phyloP scores from a whole-genome alignment of 2,329 filamentous ascomycete species.

The Fusarium camptoceras region DNA sequence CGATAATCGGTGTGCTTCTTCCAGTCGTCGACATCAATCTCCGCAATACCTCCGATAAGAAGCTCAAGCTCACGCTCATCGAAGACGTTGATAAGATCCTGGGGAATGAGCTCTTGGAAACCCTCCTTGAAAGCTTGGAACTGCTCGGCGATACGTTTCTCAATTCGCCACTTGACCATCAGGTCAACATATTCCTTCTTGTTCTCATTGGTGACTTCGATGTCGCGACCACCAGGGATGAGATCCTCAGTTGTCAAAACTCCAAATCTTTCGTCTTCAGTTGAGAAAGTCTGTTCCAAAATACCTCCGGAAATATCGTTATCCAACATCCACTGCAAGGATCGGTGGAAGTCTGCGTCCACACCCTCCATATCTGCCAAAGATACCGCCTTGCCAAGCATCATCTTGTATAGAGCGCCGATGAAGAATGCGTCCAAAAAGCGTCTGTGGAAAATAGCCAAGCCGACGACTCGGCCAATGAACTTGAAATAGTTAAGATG shows the following conservation, averaged over 20 bases:
- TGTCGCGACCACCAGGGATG: constrained; percentile 88
- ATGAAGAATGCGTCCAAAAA: constrained; percentile 99
- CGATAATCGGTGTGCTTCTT: constrained; percentile 99
- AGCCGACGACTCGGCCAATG: constrained; percentile 94
- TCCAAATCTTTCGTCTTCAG: constrained; percentile 96
- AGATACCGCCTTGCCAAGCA: constrained; percentile 90
- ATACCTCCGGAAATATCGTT: constrained; percentile 95
- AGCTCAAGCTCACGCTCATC: constrained; percentile 97
- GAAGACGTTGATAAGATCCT: constrained; percentile 97
- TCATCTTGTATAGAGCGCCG: constrained; percentile 99
- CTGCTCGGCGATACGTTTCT: constrained; percentile 97
- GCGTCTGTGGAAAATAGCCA: constrained; percentile 97
- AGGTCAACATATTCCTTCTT: constrained; percentile 99
- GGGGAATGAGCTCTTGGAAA: constrained; percentile 96
- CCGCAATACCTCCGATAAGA: constrained; percentile 98
- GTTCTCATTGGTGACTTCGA: constrained; percentile 98
- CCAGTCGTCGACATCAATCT: constrained; percentile 99
- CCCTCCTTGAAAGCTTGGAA: constrained; percentile 98
- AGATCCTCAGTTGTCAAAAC: constrained; percentile 94
- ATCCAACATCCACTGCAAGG: constrained; percentile 96
- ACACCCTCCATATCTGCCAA: constrained; percentile 99
- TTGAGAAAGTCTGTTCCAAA: constrained; percentile 94
- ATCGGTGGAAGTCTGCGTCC: constrained; percentile 96
- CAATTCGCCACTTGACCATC: constrained; percentile 99
- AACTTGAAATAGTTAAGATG: constrained; percentile 99